These are phyloP conservation scores for Candida boleticola DNA, from an alignment of 805 yeast genomes.

Conservation along the genomic window DNA sequence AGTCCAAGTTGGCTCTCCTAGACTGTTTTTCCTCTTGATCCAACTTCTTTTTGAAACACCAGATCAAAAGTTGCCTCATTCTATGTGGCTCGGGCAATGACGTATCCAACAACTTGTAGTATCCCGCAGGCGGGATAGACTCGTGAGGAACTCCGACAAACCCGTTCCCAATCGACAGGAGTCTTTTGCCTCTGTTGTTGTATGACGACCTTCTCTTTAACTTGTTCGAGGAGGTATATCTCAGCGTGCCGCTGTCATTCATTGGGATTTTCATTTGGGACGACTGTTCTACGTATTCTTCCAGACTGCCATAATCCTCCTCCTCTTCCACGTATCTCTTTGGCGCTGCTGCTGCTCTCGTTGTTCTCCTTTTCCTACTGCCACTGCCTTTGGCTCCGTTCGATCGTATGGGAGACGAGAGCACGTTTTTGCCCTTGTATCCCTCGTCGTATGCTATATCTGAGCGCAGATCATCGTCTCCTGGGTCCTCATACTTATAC, in stretches of 20 bases:
- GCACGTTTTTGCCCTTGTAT: not conserved
- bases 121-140: constrained; percentile 52
- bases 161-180: constrained; percentile 75
- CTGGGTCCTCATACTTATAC: constrained; percentile 1
- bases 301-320: constrained; percentile 9
- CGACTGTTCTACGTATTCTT: constrained; percentile 29
- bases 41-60: constrained; percentile 60
- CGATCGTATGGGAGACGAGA: constrained; percentile 3
- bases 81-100: constrained; percentile 69
- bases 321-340: not conserved
- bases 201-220: constrained; percentile 47
- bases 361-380: constrained; percentile 2
- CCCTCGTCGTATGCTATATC: not conserved
- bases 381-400: constrained; percentile 2
- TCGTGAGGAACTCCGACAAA: constrained; percentile 65
- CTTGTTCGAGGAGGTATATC: constrained; percentile 1
- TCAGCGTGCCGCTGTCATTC: not conserved
- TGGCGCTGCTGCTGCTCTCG: constrained; percentile 7
- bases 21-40: constrained; percentile 26
- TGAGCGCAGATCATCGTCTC: not conserved
- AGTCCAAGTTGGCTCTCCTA: constrained; percentile 14
- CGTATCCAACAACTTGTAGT: constrained; percentile 60
- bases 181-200: constrained; percentile 63
- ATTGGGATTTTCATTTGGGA: constrained; percentile 26
- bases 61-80: constrained; percentile 64